A percentile compares a stretch with the other conserved stretches of the same genome.
Evolutionary conservation across 176 grass and related monocot species (phyloP).

Genomic region (Paspalum notatum): DNA sequence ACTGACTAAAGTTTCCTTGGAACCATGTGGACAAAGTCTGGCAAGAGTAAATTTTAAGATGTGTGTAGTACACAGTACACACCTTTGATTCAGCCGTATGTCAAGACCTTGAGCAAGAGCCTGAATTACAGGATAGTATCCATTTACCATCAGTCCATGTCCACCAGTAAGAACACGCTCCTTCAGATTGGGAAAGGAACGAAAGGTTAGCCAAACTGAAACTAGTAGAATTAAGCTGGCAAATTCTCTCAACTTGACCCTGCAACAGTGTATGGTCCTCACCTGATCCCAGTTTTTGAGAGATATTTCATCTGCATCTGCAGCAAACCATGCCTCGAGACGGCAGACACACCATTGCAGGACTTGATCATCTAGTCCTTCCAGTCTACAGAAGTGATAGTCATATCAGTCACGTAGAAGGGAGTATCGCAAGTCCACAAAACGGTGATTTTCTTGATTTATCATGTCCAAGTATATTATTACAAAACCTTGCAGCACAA

Average conservation of each 20-base stretch:
- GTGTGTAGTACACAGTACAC: neutral
- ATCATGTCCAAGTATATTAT: neutral
- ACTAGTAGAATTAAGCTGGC: neutral
- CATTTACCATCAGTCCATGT: conserved; percentile 98
- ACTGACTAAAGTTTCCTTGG: neutral
- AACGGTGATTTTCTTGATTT: neutral
- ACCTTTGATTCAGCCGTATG: conserved; percentile 88
- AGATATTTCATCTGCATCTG: conserved; percentile 90
- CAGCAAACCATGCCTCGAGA: conserved; percentile 97
- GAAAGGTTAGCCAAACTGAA: neutral
- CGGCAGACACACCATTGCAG: conserved; percentile 93
- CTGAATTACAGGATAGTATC: conserved; percentile 92
- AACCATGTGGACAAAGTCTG: neutral
- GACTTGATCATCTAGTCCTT: conserved; percentile 75
- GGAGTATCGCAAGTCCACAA: neutral
- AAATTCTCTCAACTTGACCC: neutral
- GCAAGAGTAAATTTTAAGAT: neutral
- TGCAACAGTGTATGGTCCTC: neutral
- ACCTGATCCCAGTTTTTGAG: conserved; percentile 99
- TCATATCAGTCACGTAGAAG: conserved; percentile 34
- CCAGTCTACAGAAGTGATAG: conserved; percentile 53
- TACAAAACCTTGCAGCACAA: neutral
- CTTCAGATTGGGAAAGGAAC: conserved; percentile 34
- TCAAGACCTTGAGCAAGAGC: conserved; percentile 76
- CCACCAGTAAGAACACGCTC: conserved; percentile 92